Conservation (phyloP, 805 yeast genomes). For the Maudiozyma bulderi region DNA sequence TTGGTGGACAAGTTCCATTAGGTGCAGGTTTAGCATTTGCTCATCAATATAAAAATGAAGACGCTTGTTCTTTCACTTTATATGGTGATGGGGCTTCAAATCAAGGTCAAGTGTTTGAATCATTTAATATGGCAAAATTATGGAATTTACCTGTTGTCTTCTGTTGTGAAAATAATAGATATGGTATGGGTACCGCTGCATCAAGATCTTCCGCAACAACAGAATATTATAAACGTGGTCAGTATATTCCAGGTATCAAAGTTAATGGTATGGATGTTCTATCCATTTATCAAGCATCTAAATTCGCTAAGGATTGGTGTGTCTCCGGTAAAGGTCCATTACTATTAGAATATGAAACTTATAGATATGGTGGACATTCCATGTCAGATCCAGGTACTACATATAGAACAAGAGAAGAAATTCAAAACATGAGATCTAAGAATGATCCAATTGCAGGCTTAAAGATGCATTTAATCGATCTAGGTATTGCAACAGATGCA, state of each 20-base stretch:
- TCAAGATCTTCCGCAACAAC: constrained; percentile 93
- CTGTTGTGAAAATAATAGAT: constrained; percentile 97
- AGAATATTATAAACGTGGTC: constrained; percentile 98
- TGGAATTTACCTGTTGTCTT: constrained; percentile 94
- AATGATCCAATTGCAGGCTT: constrained; percentile 97
- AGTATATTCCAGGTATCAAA: constrained; percentile 96
- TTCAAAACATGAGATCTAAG: constrained; percentile 97
- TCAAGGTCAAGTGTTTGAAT: constrained; percentile 98
- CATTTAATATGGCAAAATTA: constrained; percentile 97
- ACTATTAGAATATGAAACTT: constrained; percentile 93
- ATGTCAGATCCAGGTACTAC: constrained; percentile 99
- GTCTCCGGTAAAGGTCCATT: constrained; percentile 90
- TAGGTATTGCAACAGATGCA: constrained; percentile 81
- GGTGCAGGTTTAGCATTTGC: constrained; percentile 99
- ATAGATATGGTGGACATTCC: constrained; percentile 99
- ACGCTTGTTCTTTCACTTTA: constrained; percentile 72
- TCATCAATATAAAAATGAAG: constrained; percentile 82
- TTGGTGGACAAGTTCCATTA: constrained; percentile 97
- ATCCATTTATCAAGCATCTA: constrained; percentile 91
- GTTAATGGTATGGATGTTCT: constrained; percentile 97
- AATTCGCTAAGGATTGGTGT: constrained; percentile 95
- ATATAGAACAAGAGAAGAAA: constrained; percentile 99
- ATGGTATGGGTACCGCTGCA: constrained; percentile 99
- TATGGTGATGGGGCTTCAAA: constrained; percentile 99
- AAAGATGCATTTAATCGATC: constrained; percentile 75